Conservation (phyloP, 179 eudicot genomes). For the Spinacia oleracea region DNA sequence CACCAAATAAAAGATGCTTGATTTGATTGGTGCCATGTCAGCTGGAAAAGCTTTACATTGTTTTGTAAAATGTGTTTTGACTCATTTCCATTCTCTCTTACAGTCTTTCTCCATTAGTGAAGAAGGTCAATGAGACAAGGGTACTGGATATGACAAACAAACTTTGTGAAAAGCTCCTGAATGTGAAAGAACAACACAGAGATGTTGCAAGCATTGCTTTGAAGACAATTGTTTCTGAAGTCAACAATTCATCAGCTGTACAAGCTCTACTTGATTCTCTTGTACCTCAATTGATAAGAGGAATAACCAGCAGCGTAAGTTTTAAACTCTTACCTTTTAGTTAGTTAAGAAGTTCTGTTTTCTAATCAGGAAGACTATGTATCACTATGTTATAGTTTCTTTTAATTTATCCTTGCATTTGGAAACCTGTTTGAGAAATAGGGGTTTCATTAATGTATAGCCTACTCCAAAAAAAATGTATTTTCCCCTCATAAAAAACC, state of each 20-base stretch:
- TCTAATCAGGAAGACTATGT: neutral
- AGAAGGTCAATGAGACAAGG: conserved; percentile 78
- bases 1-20: neutral
- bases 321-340: neutral
- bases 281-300: conserved; percentile 73
- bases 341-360: neutral
- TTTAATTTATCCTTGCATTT: neutral
- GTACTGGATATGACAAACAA: conserved; percentile 81
- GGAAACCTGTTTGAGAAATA: neutral
- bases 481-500: neutral
- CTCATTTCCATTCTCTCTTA: conserved; percentile 4
- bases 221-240: conserved; percentile 94
- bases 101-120: conserved; percentile 96
- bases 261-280: conserved; percentile 71
- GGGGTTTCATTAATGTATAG: neutral
- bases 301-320: conserved; percentile 76
- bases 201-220: conserved; percentile 97
- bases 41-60: neutral
- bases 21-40: neutral
- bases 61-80: neutral
- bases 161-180: conserved; percentile 80
- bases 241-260: conserved; percentile 59
- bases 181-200: conserved; percentile 88
- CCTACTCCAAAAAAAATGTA: neutral
- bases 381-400: neutral